Evolutionary conservation across 1,139 yeast genomes (phyloP), one percentile per base, ranked within the genome.

Genomic region (Saccharomyces hybrid): DNA sequence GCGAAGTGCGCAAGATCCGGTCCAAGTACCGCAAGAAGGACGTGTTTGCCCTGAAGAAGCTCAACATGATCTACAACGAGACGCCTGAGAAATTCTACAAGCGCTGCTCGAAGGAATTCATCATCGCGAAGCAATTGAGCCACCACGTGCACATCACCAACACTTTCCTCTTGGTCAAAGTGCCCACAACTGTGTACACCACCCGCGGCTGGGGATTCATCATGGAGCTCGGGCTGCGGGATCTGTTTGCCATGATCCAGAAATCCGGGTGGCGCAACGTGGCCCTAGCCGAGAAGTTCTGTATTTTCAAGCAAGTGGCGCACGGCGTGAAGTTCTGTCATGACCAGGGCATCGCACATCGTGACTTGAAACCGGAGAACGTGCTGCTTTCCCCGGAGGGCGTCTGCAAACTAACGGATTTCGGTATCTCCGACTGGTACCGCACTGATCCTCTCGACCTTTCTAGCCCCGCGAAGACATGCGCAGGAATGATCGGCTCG

Each of bases 351-450:
- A 81, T 91, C 54, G 95, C 89, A 11, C 99, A 93, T 70, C 78
- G 98, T 53, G 99, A 93, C 70, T 76, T 93, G 60, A 93, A 93
- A 70, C 97, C 98, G 0, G 99, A 93, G 67, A 93, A 93, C 64
- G 81, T 93, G 53, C 73, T 93, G 56, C 76, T 91, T 57, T 66
- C 71, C 44, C 67, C 67, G 9, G 65, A 64, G 75, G 93, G 93
- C 1, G 67, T 83, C 31, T 81, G 84, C 50, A 85, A 86, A 64
- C 70, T 86, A 41, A 84, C 90, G 51, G 95, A 86, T 72, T 86
- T 86, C 69, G 95, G 95, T 55, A 85, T 84, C 23, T 80, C 88
- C 55, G 84, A 80, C 53, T 80, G 77, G 69, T 87, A 83, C 25
- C 86, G 83, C 67, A 78, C 71, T 52, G 72, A 68, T n/a, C 80